Percentiles rank a stretch among this genome's conserved stretches.
Evolutionary conservation across 495 filamentous ascomycete species (phyloP).

Genomic region (Penicillium egyptiacum): DNA sequence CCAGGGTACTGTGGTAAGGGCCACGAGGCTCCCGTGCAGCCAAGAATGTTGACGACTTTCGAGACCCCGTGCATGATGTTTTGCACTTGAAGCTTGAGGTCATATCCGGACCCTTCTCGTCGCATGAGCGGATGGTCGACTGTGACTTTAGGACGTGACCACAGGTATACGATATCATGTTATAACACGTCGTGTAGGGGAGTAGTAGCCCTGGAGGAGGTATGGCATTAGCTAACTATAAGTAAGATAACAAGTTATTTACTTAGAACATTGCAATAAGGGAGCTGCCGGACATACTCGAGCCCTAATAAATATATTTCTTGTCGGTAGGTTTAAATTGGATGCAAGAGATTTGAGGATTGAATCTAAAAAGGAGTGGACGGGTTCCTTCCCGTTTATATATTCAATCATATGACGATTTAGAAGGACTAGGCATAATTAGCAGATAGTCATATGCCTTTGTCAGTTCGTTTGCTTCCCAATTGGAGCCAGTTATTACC

Average conservation of each 20-base stretch:
- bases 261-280: not conserved
- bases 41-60: not conserved
- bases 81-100: not conserved
- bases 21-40: not conserved
- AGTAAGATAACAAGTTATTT: too few relatives aligned
- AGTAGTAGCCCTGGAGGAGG: too few relatives aligned
- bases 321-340: not conserved
- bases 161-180: not conserved
- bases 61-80: not conserved
- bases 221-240: too few relatives aligned
- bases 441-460: not conserved
- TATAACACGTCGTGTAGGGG: not conserved
- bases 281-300: not conserved
- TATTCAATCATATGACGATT: not conserved
- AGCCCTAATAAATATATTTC: not conserved
- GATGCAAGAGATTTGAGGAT: not conserved
- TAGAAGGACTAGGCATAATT: not conserved
- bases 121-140: not conserved
- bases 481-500: too few relatives aligned
- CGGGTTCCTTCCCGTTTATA: not conserved
- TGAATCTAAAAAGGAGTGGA: not conserved
- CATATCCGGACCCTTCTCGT: not conserved
- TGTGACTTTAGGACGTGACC: not conserved
- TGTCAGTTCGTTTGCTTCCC: not conserved
- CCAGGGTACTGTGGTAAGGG: not conserved